A percentile compares a stretch with the other conserved stretches of the same genome.
These are phyloP conservation scores for Aspergillus leporis DNA, from an alignment of 495 filamentous ascomycete species.

Conservation along the genomic window DNA sequence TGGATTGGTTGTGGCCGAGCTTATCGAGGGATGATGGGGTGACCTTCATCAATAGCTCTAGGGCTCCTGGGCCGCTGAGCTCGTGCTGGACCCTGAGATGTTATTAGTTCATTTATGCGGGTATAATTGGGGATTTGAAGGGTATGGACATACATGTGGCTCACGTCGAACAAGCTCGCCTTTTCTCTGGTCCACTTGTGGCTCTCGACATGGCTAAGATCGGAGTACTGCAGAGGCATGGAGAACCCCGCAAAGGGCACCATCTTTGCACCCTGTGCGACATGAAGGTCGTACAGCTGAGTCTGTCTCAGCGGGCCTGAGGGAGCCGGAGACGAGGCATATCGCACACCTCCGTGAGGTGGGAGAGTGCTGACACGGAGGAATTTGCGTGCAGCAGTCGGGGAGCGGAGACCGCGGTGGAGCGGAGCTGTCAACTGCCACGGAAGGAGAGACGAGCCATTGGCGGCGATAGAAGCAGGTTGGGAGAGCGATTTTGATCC, in stretches of 20 bases:
- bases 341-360: slow-evolving; percentile 40
- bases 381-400: slow-evolving; percentile 22
- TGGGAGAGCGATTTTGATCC: slow-evolving; percentile 31
- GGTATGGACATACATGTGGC: slow-evolving; percentile 49
- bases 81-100: slow-evolving; percentile 62
- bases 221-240: slow-evolving; percentile 89
- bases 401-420: slow-evolving; percentile 28
- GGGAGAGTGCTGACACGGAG: slow-evolving; percentile 19
- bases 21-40: slow-evolving; percentile 69
- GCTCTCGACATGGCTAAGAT: slow-evolving; percentile 71
- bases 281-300: slow-evolving; percentile 80
- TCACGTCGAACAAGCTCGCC: slow-evolving; percentile 85
- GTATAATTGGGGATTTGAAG: neutral
- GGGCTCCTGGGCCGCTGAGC: slow-evolving; percentile 75
- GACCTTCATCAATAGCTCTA: slow-evolving; percentile 73
- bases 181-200: slow-evolving; percentile 86
- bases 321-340: slow-evolving; percentile 58
- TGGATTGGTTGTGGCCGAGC: slow-evolving; percentile 62
- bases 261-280: slow-evolving; percentile 82
- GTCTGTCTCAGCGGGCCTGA: slow-evolving; percentile 61
- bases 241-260: slow-evolving; percentile 92
- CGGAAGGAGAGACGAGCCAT: slow-evolving; percentile 39
- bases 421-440: slow-evolving; percentile 37
- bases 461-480: slow-evolving; percentile 35
- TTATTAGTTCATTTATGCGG: slow-evolving; percentile 8